These are phyloP conservation scores for Ottelia alismoides DNA, from an alignment of 106 monocot genomes.

Conservation along the genomic window DNA sequence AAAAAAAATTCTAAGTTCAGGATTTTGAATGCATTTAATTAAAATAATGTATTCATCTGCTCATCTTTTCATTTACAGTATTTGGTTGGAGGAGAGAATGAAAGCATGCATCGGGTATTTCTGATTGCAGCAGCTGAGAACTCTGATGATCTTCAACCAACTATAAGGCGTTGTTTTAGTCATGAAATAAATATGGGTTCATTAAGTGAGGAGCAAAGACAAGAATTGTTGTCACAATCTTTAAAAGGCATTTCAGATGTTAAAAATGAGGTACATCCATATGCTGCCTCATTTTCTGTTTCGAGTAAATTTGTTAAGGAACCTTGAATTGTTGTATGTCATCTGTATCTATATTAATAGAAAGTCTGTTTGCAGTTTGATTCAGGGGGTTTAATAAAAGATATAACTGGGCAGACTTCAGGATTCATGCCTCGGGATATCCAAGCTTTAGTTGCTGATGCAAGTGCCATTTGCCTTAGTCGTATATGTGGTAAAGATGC, in stretches of 20 bases:
- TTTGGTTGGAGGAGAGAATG: conserved; percentile 30
- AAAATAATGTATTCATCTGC: too few species aligned
- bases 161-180: conserved; percentile 78
- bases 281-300: neutral
- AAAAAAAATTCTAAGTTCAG: too few species aligned
- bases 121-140: conserved; percentile 65
- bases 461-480: conserved; percentile 40
- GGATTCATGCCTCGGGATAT: conserved; percentile 91
- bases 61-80: conserved; percentile 28
- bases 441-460: conserved; percentile 77
- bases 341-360: conserved; percentile 7
- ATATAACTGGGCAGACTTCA: conserved; percentile 62
- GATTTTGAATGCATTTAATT: too few species aligned
- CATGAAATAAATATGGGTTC: conserved; percentile 71
- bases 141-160: conserved; percentile 50
- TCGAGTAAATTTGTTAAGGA: neutral
- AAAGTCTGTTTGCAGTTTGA: conserved; percentile 46
- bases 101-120: conserved; percentile 41
- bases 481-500: neutral
- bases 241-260: conserved; percentile 27
- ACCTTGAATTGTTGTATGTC: neutral
- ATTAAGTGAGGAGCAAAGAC: conserved; percentile 55
- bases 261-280: conserved; percentile 21
- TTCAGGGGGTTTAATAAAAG: conserved; percentile 38
- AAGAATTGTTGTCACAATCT: conserved; percentile 38